Base-by-base conservation (phyloP, 371 early-diverging fungal species). In the Nematocida displodere region DNA sequence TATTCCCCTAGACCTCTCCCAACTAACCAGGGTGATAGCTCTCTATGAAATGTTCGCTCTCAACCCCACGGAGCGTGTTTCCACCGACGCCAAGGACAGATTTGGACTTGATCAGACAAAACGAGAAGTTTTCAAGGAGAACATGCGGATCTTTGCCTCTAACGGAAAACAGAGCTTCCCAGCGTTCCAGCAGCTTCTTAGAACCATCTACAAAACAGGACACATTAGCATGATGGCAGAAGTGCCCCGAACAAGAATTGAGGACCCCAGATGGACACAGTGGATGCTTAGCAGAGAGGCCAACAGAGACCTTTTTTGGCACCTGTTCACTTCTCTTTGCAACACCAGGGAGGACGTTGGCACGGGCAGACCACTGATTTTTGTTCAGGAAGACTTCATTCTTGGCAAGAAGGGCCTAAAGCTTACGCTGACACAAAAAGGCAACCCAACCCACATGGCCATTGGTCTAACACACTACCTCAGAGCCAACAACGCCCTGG, bases 51-150 rank as follows among this genome's bases (percentile, higher is more conserved):
- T 71, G 1, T 71, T 71, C 61, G n/a, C 40, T 2, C 24, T 71
- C 61, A 31, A 58, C 54, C 13, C 22, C n/a, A 47, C 39, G 29
- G 61, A 46, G 50, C 7, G 48, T n/a, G 56, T 71, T 13, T 56
- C 75, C 8, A 17, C 22, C 2, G 8, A 55, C 24, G 37, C 22
- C 17, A 71, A 61, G 36, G 22, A 44, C 13, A 26, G 39, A n/a
- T 22, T 17, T 15, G 17, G 26, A 26, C 22, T 71, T 28, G 75
- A 71, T 44, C 54, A 59, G 75, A 42, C 48, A n/a, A 71, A 71
- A 39, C 65, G 75, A 50, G 59, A 50, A 13, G 39, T 40, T 22
- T 71, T 71, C 34, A 71, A 71, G 26, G 75, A 71, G 31, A 71
- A 71, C 50, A 11, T 71, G 22, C 7, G 75, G 15, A 11, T 34